phyloP scores from a whole-genome alignment of 768 basidiomycete genomes.

The Leccinum boreale region DNA sequence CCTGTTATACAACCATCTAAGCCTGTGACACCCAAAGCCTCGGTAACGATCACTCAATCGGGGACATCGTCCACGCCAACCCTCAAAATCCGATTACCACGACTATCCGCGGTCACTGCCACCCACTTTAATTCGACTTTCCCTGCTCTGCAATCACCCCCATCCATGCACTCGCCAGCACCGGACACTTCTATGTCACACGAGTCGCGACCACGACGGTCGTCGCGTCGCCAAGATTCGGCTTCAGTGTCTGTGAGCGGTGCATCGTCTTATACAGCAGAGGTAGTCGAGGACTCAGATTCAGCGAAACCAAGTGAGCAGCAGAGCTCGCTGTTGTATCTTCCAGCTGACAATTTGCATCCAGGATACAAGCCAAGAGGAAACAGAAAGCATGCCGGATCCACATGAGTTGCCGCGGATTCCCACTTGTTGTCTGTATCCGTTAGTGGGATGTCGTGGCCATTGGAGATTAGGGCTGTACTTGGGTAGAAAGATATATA shows the following conservation, averaged over 20 bases:
- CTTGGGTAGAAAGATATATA: conserved; percentile 20
- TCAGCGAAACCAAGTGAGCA: conserved; percentile 28
- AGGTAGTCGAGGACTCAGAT: conserved; percentile 26
- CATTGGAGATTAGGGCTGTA: conserved; percentile 15
- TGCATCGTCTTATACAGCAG: conserved; percentile 30
- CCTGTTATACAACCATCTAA: conserved; percentile 17
- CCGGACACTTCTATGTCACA: conserved; percentile 17
- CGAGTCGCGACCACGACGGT: conserved; percentile 30
- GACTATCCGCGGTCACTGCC: conserved; percentile 28
- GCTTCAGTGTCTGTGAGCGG: conserved; percentile 31
- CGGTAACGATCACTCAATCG: conserved; percentile 33
- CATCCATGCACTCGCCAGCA: conserved; percentile 18
- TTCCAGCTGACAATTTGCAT: not conserved
- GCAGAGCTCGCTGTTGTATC: not conserved
- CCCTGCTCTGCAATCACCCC: conserved; percentile 22
- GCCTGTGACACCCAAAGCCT: conserved; percentile 33
- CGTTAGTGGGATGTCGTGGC: not conserved
- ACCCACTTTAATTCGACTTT: conserved; percentile 20
- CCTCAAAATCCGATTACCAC: conserved; percentile 33
- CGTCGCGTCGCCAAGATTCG: conserved; percentile 27
- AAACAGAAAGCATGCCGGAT: conserved; percentile 20
- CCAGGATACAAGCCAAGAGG: conserved; percentile 26
- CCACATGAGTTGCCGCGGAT: conserved; percentile 5
- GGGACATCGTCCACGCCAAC: conserved; percentile 31
- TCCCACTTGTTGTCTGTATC: not conserved